Conservation (phyloP, 495 filamentous ascomycete species). For the Daldinia grandis region DNA sequence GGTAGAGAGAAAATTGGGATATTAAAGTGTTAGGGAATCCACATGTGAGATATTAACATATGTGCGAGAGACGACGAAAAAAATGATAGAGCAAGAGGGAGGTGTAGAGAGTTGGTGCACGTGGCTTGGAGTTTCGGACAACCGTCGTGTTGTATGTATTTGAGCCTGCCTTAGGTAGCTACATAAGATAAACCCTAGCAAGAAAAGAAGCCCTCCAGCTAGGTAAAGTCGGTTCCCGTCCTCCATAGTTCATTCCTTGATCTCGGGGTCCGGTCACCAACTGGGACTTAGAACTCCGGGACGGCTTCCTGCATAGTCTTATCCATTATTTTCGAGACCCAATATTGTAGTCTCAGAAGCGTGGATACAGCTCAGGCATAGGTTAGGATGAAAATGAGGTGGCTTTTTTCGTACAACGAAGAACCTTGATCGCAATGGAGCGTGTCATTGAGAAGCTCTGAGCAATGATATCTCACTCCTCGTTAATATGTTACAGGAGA, state of each 20-base stretch:
- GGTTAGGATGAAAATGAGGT: conserved; percentile 38
- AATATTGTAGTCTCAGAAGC: conserved; percentile 34
- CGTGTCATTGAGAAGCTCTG: conserved; percentile 16
- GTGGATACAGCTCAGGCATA: conserved; percentile 31
- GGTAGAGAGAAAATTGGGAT: conserved; percentile 8
- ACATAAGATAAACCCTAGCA: neutral
- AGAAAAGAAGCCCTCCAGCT: conserved; percentile 16
- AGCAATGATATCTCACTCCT: conserved; percentile 13
- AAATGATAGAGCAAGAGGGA: conserved; percentile 5
- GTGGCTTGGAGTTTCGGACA: conserved; percentile 35
- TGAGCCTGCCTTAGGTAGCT: conserved; percentile 10
- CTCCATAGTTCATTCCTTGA: conserved; percentile 28
- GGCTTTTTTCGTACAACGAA: conserved; percentile 33
- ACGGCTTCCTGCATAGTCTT: conserved; percentile 40
- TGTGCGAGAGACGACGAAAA: conserved; percentile 26
- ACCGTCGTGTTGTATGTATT: conserved; percentile 16
- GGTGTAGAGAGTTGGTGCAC: conserved; percentile 9
- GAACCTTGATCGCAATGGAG: conserved; percentile 25
- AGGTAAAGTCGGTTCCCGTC: conserved; percentile 37
- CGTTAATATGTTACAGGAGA: conserved; percentile 38
- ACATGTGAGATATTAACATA: conserved; percentile 16
- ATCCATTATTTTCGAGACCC: conserved; percentile 44
- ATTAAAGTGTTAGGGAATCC: conserved; percentile 18
- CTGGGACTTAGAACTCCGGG: conserved; percentile 39
- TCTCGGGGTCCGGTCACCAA: conserved; percentile 29